phyloP scores from a whole-genome alignment of 1,139 yeast genomes.

The Spathaspora sp. region DNA sequence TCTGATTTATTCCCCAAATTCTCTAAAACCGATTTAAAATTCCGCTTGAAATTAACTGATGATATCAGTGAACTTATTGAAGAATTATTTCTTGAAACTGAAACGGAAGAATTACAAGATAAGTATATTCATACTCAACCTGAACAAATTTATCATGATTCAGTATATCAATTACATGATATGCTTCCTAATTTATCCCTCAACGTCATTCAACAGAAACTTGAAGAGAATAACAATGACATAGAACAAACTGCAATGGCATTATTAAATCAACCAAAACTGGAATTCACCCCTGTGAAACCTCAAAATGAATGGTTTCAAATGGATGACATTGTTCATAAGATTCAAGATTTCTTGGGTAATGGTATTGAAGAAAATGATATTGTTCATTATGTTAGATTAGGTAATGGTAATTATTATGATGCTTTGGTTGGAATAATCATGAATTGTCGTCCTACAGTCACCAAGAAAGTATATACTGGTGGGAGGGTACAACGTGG shows the following conservation, averaged over 20 bases:
- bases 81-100: slow-evolving; percentile 19
- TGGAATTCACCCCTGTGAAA: neutral
- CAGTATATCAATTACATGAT: slow-evolving; percentile 15
- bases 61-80: slow-evolving; percentile 23
- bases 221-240: slow-evolving; percentile 18
- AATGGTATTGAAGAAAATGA: slow-evolving; percentile 6
- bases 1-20: slow-evolving; percentile 30
- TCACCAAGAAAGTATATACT: slow-evolving; percentile 5
- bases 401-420: slow-evolving; percentile 19
- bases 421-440: slow-evolving; percentile 31
- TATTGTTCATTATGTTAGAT: slow-evolving; percentile 12
- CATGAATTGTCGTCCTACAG: slow-evolving; percentile 15
- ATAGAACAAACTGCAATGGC: slow-evolving; percentile 14
- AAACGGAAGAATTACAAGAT: slow-evolving; percentile 12
- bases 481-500: slow-evolving; percentile 29
- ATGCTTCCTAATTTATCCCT: slow-evolving; percentile 23
- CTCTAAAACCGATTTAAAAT: slow-evolving; percentile 26
- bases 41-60: slow-evolving; percentile 20
- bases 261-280: slow-evolving; percentile 6
- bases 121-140: slow-evolving; percentile 3
- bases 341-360: slow-evolving; percentile 7
- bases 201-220: slow-evolving; percentile 16
- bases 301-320: slow-evolving; percentile 11
- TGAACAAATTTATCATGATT: slow-evolving; percentile 6
- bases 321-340: neutral